Evolutionary conservation across 768 basidiomycete species (phyloP).

Genomic region (Hortiboletus flavorubellus): DNA sequence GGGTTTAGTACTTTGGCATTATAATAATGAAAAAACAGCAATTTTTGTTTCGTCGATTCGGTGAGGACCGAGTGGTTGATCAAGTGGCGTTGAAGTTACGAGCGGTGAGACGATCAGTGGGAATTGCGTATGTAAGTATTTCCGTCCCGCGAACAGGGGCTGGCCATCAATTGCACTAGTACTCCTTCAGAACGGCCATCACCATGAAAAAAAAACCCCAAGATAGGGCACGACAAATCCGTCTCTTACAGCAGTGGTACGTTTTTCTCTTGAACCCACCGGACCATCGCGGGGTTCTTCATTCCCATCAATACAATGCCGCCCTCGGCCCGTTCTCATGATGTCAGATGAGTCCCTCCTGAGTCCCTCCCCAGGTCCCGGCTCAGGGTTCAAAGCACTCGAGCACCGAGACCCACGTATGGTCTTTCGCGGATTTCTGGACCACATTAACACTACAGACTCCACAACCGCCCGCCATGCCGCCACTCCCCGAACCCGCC

Average conservation of each 20-base stretch:
- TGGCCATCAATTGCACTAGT: not conserved
- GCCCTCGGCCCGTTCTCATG: not conserved
- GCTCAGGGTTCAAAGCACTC: not conserved
- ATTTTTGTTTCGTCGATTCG: not conserved
- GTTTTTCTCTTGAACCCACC: no score
- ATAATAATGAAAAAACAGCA: not conserved
- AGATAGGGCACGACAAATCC: not conserved
- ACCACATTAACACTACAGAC: not conserved
- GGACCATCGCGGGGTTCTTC: not conserved
- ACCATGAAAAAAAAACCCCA: not conserved
- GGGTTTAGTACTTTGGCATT: not conserved
- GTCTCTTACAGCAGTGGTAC: not conserved
- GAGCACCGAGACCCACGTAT: not conserved
- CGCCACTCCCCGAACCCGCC: not conserved
- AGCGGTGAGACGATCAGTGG: not conserved
- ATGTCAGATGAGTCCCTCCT: not conserved
- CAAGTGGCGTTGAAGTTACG: no score
- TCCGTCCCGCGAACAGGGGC: not conserved
- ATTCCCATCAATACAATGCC: not conserved
- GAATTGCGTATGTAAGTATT: constrained; percentile 15
- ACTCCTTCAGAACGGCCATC: not conserved
- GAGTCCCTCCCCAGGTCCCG: not conserved
- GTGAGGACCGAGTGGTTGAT: not conserved
- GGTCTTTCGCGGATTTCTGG: not conserved
- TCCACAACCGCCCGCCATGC: not conserved